Evolutionary conservation across 441 rosid species (phyloP).

Genomic region (Isatis lusitanica): DNA sequence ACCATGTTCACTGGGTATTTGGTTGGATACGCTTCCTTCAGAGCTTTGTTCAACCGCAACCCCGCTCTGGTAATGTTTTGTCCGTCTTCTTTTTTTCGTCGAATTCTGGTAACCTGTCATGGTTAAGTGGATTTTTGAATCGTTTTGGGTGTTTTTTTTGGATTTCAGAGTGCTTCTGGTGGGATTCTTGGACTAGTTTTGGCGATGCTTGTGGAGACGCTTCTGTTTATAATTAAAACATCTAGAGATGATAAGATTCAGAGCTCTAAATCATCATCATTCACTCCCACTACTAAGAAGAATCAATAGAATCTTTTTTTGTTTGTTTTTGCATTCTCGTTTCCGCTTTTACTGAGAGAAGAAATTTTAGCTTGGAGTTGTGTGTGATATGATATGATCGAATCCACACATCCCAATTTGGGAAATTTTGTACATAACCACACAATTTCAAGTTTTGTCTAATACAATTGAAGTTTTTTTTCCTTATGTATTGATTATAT

Average conservation of each 20-base stretch:
- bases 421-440: not conserved
- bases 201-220: constrained; percentile 89
- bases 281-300: constrained; percentile 59
- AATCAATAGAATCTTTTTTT: constrained; percentile 36
- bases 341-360: not conserved
- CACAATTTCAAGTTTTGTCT: not conserved
- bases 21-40: constrained; percentile 76
- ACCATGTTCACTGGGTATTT: constrained; percentile 92
- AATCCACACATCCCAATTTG: not conserved
- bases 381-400: constrained; percentile 1
- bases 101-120: not conserved
- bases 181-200: constrained; percentile 86
- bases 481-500: not conserved
- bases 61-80: constrained; percentile 53
- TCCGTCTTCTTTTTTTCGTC: not conserved
- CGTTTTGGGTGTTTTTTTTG: not conserved
- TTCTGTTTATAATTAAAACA: constrained; percentile 79
- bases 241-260: constrained; percentile 46
- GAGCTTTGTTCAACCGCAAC: constrained; percentile 77
- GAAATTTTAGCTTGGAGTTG: not conserved
- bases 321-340: not conserved
- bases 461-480: not conserved
- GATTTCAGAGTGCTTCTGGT: constrained; percentile 79
- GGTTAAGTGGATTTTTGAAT: not conserved
- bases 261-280: constrained; percentile 31